These are phyloP conservation scores for Malus domestica DNA, from an alignment of 306 rosid species.

Conservation along the genomic window ASM211411v1 NC_041790.1:711001-711500, in stretches of 20 bases:
- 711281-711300: slow-evolving; percentile 39
- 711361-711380: background rate
- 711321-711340: background rate
- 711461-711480: background rate
- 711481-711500: background rate
- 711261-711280: slow-evolving; percentile 79
- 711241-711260: slow-evolving; percentile 92
- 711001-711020: slow-evolving; percentile 83
- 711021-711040: slow-evolving; percentile 83
- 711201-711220: slow-evolving; percentile 11
- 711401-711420: background rate
- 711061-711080: slow-evolving; percentile 65
- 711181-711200: background rate
- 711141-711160: background rate
- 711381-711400: no score
- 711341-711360: background rate
- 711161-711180: background rate
- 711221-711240: slow-evolving; percentile 16
- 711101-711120: slow-evolving; percentile 12
- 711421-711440: background rate
- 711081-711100: slow-evolving; percentile 71
- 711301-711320: slow-evolving; percentile 14
- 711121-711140: background rate
- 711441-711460: background rate
- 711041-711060: slow-evolving; percentile 66